Percentiles rank a stretch among this genome's conserved stretches.
These are phyloP conservation scores for Xerocomellus intermedius DNA, from an alignment of 768 basidiomycete genomes.

Conservation along the genomic window DNA sequence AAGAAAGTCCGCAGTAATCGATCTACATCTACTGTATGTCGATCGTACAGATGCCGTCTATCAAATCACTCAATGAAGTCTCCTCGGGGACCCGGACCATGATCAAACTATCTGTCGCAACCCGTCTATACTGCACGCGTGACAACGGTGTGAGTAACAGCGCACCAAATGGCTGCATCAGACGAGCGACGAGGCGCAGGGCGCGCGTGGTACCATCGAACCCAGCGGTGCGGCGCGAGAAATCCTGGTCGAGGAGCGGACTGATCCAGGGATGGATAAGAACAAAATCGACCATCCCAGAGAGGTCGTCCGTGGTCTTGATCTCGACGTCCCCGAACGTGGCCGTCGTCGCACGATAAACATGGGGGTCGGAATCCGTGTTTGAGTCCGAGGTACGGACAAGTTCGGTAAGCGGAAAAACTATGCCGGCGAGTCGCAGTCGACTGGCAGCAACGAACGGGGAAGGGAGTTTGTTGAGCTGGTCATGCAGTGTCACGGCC, in stretches of 20 bases:
- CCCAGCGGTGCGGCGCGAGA: background rate
- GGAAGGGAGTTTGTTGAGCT: background rate
- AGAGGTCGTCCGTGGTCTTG: background rate
- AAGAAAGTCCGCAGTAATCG: too few relatives aligned
- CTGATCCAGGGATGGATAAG: constrained; percentile 16
- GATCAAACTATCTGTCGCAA: too few relatives aligned
- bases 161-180: constrained; percentile 1
- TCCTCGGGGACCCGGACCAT: too few relatives aligned
- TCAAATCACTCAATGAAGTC: too few relatives aligned
- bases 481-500: background rate
- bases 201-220: background rate
- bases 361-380: background rate
- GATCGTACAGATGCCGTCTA: too few relatives aligned
- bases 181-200: constrained; percentile 1
- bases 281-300: background rate
- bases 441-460: background rate
- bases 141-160: background rate
- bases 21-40: background rate
- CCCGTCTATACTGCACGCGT: too few relatives aligned
- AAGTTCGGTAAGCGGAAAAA: background rate
- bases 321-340: constrained; percentile 1
- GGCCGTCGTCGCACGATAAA: background rate
- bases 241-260: constrained; percentile 4
- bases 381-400: background rate
- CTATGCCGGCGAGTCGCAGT: constrained; percentile 3